These are phyloP conservation scores for apple (Malus domestica) DNA, from an alignment of 306 rosid genomes.

Conservation along the genomic window DNA sequence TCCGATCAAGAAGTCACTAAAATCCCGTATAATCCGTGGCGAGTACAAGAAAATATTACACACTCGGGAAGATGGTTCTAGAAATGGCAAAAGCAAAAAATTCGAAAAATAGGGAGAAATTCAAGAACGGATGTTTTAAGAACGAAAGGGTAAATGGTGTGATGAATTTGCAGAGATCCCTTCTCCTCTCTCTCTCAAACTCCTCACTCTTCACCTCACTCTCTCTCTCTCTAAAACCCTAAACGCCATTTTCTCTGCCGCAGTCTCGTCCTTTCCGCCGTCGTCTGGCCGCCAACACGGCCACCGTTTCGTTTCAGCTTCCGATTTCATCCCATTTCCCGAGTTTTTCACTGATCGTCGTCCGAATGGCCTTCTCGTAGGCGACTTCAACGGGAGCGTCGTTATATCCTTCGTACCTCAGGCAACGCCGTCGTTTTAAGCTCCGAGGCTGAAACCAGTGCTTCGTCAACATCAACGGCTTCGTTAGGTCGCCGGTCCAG, in stretches of 20 bases:
- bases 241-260: background rate
- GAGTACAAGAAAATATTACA: background rate
- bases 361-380: background rate
- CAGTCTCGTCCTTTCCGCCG: background rate
- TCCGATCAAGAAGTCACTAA: background rate
- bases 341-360: background rate
- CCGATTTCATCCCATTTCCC: background rate
- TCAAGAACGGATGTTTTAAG: background rate
- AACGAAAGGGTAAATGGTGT: background rate
- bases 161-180: background rate
- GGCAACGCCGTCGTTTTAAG: background rate
- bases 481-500: background rate
- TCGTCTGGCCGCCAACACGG: too few relatives aligned
- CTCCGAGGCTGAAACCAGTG: background rate
- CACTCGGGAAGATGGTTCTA: background rate
- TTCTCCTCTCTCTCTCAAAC: background rate
- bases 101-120: too few relatives aligned
- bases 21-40: background rate
- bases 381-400: background rate
- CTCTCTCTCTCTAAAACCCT: background rate
- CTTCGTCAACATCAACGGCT: background rate
- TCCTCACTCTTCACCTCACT: background rate
- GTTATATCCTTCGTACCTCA: background rate
- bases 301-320: background rate
- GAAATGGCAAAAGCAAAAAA: background rate